Percentiles rank a stretch among this genome's conserved stretches.
These are phyloP conservation scores for Saraca asoca DNA, from an alignment of 331 rosid species.

Conservation along the genomic window DNA sequence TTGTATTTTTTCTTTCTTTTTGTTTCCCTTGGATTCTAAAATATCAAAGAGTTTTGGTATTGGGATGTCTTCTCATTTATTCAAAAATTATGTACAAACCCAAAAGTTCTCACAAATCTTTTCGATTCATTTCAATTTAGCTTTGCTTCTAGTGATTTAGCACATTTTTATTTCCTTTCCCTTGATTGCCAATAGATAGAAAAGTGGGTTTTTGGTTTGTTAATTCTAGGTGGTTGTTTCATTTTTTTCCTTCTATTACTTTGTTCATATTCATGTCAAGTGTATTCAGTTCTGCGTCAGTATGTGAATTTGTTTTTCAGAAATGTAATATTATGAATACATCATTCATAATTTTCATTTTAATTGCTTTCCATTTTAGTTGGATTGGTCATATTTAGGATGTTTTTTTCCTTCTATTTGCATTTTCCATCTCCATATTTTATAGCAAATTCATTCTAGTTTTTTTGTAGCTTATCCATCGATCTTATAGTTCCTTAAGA, in stretches of 20 bases:
- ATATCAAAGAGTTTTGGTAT: too few species aligned
- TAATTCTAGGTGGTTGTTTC: neutral
- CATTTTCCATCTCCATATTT: neutral
- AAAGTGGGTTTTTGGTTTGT: constrained; percentile 8
- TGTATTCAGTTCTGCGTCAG: neutral
- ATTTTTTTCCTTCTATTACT: neutral
- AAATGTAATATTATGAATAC: constrained; percentile 9
- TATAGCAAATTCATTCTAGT: neutral
- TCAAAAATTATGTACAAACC: too few species aligned
- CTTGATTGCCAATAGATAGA: too few species aligned
- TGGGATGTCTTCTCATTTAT: too few species aligned
- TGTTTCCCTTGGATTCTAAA: too few species aligned
- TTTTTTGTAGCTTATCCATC: neutral
- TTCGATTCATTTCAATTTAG: too few species aligned
- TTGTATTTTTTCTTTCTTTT: too few species aligned
- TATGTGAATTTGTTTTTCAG: constrained; percentile 4
- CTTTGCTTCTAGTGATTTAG: too few species aligned
- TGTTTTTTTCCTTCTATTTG: constrained; percentile 3
- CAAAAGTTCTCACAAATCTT: too few species aligned
- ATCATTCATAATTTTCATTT: constrained; percentile 1
- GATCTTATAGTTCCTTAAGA: neutral
- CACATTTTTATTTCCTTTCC: too few species aligned
- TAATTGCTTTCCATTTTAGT: neutral
- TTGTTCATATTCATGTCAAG: neutral
- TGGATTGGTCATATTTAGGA: neutral